Base-by-base conservation (phyloP, 805 yeast genomes). In the Candida argentea region DNA sequence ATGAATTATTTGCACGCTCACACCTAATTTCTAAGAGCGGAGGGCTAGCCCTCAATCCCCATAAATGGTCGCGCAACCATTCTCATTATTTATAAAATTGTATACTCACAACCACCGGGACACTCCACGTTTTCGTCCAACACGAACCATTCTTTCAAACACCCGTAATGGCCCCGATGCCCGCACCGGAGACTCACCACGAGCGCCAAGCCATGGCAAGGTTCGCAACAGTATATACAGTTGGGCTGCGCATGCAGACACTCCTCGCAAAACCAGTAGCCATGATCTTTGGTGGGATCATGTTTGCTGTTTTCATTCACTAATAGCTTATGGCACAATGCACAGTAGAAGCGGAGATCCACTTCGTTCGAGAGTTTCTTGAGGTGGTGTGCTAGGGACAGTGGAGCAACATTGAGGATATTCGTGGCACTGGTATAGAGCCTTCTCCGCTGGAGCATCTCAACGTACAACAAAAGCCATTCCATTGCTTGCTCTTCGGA, bases 181-280 rank as follows among this genome's bases (percentile, higher is more conserved):
- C 95, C 96, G 58, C 97, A 89, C 15, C 60, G 67, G 28, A 80
- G 48, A 38, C 61, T 35, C 61, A 55, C 35, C 58, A 67, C 62
- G 10, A 81, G 69, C 10, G 76, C 66, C 31, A 81, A 59, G 1
- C 93, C 93, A 38, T 70, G 72, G 42, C 87, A 62, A 1, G 94
- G 84, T 44, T 70, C 79, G 36, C 77, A 67, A 50, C 96, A 87
- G 35, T 76, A 70, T 16, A 76, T 65, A 51, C 96, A 87, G n/a
- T 74, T 67, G 33, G 73, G 76, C 35, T 73, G 75, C 10, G 59
- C 57, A 28, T 54, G 58, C 7, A 64, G 55, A 49, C 96, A 87
- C 14, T 61, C 64, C 29, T 75, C 84, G 55, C 96, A 87, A 49
- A 77, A 82, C 94, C 95, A 86, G 40, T 67, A 76, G 1, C 93